Base-by-base conservation (phyloP, 352 stramenopile genomes). In the Pythium monospermum region DNA sequence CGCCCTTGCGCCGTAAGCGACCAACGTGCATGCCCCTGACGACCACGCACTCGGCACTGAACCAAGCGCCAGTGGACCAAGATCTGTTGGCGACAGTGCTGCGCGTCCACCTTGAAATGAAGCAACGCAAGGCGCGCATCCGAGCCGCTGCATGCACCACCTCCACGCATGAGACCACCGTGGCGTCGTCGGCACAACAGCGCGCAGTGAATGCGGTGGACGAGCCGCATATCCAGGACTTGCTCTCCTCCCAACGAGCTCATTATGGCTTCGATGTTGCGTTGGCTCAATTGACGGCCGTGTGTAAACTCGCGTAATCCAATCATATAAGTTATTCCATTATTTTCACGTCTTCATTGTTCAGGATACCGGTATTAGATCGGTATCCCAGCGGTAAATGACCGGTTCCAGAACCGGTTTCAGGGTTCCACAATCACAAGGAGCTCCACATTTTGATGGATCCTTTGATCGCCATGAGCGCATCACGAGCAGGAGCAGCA, bases 401-500 rank as follows among this genome's bases (percentile, higher is more conserved):
- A n/a, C n/a, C n/a, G n/a, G n/a, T n/a, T n/a, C n/a, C n/a, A n/a
- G n/a, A n/a, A n/a, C n/a, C n/a, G n/a, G n/a, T n/a, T n/a, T n/a
- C n/a, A n/a, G n/a, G n/a, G n/a, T n/a, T n/a, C n/a, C n/a, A n/a
- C n/a, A n/a, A n/a, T n/a, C n/a, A n/a, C n/a, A n/a, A n/a, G n/a
- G n/a, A n/a, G n/a, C n/a, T n/a, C n/a, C n/a, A n/a, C n/a, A n/a
- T 83, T 83, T 5, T 66, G 19, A 48, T 48, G 21, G 23, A 0
- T 6, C 23, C 41, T 6, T 23, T 21, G 21, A 46, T 13, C n/a
- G 26, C 12, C 78, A 61, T 31, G 49, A 59, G 52, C 71, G 87
- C 15, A 96, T 53, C 37, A 62, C 61, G 57, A 96, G 84, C 11
- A 72, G 66, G n/a, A 66, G 51, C 19, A 76, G 71, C 44, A 96